phyloP scores from a whole-genome alignment of 805 yeast species.

The Spathaspora boniae region DNA sequence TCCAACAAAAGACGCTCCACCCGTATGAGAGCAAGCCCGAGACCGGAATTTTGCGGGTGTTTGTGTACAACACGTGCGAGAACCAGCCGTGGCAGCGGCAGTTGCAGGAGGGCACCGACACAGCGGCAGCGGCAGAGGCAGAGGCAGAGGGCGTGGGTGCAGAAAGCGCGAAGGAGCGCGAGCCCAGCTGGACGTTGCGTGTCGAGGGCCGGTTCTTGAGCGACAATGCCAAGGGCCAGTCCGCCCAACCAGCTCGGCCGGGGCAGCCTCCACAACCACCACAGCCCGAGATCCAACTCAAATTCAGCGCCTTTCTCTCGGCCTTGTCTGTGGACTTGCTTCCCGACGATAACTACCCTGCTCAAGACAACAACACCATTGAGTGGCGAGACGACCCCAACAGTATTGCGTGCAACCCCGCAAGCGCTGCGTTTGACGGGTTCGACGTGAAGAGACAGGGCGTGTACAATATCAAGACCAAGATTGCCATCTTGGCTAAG shows the following conservation, averaged over 20 bases:
- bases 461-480: conserved; percentile 48
- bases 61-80: conserved; percentile 74
- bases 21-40: conserved; percentile 37
- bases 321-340: conserved; percentile 79
- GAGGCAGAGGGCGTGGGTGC: too few relatives aligned
- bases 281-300: conserved; percentile 24
- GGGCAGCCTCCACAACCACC: conserved; percentile 1
- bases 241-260: too few relatives aligned
- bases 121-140: conserved; percentile 9
- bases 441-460: conserved; percentile 85
- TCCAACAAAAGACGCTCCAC: conserved; percentile 38
- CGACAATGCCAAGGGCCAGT: conserved; percentile 32
- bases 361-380: conserved; percentile 45
- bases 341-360: conserved; percentile 38
- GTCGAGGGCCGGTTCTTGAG: conserved; percentile 80
- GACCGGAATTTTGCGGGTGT: conserved; percentile 69
- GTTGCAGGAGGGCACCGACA: conserved; percentile 21
- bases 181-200: conserved; percentile 76
- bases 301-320: conserved; percentile 76
- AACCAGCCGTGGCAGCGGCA: conserved; percentile 81
- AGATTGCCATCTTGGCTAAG: conserved; percentile 71
- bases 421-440: conserved; percentile 62
- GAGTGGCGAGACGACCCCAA: conserved; percentile 83
- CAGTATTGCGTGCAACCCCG: conserved; percentile 14
- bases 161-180: too few relatives aligned